These are phyloP conservation scores for Umbelopsis sp. DNA, from an alignment of 192 early-diverging fungal species.

Conservation along the genomic window DNA sequence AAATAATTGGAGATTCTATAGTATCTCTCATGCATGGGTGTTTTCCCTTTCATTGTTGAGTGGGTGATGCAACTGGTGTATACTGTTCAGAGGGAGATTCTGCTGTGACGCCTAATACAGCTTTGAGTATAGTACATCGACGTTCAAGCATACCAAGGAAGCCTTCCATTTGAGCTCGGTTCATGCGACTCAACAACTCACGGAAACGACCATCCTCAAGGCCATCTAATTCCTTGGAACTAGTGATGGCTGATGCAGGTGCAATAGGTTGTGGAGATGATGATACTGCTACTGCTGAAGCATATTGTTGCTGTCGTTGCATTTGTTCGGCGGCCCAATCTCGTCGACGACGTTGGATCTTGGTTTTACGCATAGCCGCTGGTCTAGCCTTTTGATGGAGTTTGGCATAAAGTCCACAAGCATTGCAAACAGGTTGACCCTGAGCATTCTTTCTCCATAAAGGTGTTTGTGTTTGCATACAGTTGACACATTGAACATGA, in stretches of 20 bases:
- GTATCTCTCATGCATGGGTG: no score
- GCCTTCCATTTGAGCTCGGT: constrained; percentile 51
- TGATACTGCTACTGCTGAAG: neutral
- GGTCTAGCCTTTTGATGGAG: constrained; percentile 89
- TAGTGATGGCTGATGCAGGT: neutral
- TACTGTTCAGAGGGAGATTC: neutral
- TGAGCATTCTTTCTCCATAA: constrained; percentile 78
- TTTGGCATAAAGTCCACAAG: constrained; percentile 88
- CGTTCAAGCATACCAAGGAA: constrained; percentile 58
- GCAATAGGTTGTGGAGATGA: constrained; percentile 2
- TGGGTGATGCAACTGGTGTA: neutral
- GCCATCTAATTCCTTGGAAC: constrained; percentile 22
- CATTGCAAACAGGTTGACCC: constrained; percentile 79
- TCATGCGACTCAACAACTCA: constrained; percentile 42
- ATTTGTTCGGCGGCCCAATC: constrained; percentile 45
- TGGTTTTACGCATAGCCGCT: constrained; percentile 73
- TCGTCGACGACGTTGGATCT: constrained; percentile 59
- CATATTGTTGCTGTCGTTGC: constrained; percentile 10
- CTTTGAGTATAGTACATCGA: constrained; percentile 51
- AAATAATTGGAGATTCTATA: no score
- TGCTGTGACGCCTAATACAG: constrained; percentile 11
- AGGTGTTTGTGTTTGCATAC: constrained; percentile 72
- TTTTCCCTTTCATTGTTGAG: neutral
- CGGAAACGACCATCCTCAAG: constrained; percentile 38
- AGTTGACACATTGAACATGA: constrained; percentile 57